Conservation (phyloP, 768 basidiomycete genomes). For the Galerina marginata region DNA sequence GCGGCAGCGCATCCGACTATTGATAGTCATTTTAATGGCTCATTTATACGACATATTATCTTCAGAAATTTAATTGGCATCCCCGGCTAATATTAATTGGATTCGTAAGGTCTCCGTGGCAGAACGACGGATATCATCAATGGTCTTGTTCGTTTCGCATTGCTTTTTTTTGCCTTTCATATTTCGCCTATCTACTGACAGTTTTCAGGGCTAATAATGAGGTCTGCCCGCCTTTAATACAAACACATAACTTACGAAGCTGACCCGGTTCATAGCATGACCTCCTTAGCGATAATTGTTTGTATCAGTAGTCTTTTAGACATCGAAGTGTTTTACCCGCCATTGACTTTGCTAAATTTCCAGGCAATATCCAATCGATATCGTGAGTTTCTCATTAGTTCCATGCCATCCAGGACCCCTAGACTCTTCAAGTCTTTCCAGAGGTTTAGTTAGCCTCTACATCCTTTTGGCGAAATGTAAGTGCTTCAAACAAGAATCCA, state of each 20-base stretch:
- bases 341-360: not conserved
- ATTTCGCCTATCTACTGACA: not conserved
- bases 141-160: constrained; percentile 8
- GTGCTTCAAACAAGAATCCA: not conserved
- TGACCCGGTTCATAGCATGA: not conserved
- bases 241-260: not conserved
- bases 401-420: not conserved
- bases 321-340: not conserved
- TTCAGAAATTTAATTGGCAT: not conserved
- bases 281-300: constrained; percentile 5
- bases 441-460: constrained; percentile 11
- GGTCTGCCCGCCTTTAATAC: not conserved
- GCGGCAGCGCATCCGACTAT: constrained; percentile 1
- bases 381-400: not conserved
- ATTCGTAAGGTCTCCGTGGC: not conserved
- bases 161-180: not conserved
- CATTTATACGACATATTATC: not conserved
- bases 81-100: not conserved
- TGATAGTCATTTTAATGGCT: not conserved
- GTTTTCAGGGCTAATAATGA: constrained; percentile 4
- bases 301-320: not conserved
- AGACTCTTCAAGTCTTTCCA: not conserved
- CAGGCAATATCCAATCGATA: constrained; percentile 14
- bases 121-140: constrained; percentile 14
- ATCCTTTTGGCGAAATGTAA: constrained; percentile 10